Evolutionary conservation across 768 basidiomycete species (phyloP).

Genomic region (Megacollybia marginata): DNA sequence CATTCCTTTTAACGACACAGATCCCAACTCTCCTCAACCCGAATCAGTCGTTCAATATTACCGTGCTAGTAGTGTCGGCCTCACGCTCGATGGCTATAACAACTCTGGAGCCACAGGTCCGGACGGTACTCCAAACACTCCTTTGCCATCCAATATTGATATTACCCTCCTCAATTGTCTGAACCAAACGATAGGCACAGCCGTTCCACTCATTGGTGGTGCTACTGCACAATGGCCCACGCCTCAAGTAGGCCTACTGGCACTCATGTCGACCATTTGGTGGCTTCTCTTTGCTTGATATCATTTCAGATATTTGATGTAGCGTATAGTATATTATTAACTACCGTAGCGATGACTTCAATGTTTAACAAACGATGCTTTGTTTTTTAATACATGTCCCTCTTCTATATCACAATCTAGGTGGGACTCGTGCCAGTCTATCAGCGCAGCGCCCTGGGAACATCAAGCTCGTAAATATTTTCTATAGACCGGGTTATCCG

Average conservation of each 20-base stretch:
- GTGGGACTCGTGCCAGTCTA: no score
- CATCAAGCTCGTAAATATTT: conserved; percentile 46
- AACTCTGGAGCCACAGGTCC: conserved; percentile 39
- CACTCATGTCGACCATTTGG: neutral
- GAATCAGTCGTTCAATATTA: conserved; percentile 46
- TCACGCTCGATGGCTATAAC: conserved; percentile 55
- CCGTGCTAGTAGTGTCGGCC: conserved; percentile 46
- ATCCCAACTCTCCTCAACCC: conserved; percentile 15
- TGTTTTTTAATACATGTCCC: no score
- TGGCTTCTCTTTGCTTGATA: neutral
- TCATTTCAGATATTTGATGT: neutral
- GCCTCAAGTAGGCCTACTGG: neutral
- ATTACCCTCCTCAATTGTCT: conserved; percentile 35
- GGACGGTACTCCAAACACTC: conserved; percentile 22
- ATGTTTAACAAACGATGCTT: no score
- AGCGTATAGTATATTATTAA: no score
- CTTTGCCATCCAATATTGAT: conserved; percentile 36
- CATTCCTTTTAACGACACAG: conserved; percentile 17
- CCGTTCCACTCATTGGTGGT: conserved; percentile 3
- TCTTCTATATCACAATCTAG: no score
- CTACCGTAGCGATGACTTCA: no score
- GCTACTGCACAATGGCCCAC: neutral
- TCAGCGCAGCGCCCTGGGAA: no score
- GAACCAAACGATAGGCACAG: conserved; percentile 41
- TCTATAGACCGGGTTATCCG: conserved; percentile 78